Evolutionary conservation across 495 filamentous ascomycete species (phyloP), one percentile per base, ranked within the genome.

Genomic region (Hypoxylon rickii): DNA sequence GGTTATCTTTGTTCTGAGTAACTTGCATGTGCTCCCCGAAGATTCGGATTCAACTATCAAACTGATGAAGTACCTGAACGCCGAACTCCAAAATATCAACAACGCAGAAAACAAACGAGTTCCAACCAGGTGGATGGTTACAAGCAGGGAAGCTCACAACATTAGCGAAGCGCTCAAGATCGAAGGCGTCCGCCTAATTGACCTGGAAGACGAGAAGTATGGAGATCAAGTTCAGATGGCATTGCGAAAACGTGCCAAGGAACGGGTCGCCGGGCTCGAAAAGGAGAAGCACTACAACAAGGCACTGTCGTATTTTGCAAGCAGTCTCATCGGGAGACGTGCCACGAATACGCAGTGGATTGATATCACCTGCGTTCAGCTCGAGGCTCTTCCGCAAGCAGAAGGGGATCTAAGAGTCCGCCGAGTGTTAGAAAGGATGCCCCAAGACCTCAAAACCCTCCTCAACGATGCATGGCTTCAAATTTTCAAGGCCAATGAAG

Each of bases 1-100:
- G 41, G 67, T 74, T 21, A 69, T 72, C 33, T 68, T 74, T 34
- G 60, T 75, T 2, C 47, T 75, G 20, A 69, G 71, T 48, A 74
- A 74, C 42, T 38, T 75, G 1, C 71, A 75, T 46, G 53, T 44
- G 1, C 65, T 72, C 11, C 66, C 66, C 10, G 68, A 70, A 44
- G 65, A 72, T n/a, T 65, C 55, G 11, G 71, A 71, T 40, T 66
- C 65, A 10, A 75, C 72, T 6, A 68, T 61, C 13, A 70, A 70
- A 19, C 53, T 75, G 18, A 59, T 69, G 61, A 63, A 58, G 4
- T 67, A 50, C 33, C 41, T 72, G 18, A 51, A 58, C 15, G 36
- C 54, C 17, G 70, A 67, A 24, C 40, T 66, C 3, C 47, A 58
- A 21, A 49, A 10, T 29, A 32, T 52, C n/a, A 64, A 56, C 20